phyloP scores from a whole-genome alignment of 2,329 filamentous ascomycete species.

The Chaetomium strumarium region DNA sequence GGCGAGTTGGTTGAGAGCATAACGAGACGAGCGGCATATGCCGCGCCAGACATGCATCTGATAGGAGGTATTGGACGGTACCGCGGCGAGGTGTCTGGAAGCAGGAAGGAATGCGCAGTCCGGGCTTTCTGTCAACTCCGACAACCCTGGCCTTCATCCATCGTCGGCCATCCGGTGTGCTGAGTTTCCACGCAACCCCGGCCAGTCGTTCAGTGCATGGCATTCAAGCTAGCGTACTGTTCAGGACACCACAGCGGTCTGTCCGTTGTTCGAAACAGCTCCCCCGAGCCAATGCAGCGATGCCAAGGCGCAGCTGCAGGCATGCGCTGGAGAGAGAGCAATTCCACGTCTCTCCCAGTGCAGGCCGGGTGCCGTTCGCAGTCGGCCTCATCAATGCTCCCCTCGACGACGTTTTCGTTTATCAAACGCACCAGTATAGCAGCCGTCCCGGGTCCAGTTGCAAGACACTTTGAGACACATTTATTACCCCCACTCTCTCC shows the following conservation, averaged over 20 bases:
- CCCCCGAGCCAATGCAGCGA: conserved; percentile 6
- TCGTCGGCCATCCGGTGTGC: background rate
- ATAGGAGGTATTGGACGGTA: too few relatives aligned
- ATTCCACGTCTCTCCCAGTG: background rate
- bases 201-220: background rate
- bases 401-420: too few relatives aligned
- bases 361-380: background rate
- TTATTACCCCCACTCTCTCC: background rate
- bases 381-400: background rate
- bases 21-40: conserved; percentile 13
- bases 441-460: background rate
- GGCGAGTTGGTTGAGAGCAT: background rate
- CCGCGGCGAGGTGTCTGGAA: background rate
- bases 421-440: background rate
- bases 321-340: conserved; percentile 2
- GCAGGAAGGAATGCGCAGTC: background rate
- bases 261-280: conserved; percentile 1
- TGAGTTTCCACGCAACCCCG: background rate
- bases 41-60: background rate
- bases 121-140: background rate
- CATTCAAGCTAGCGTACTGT: background rate
- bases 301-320: conserved; percentile 5
- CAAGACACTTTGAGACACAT: background rate
- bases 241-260: background rate
- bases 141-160: background rate